A percentile compares a stretch with the other conserved stretches of the same genome.
phyloP scores from a whole-genome alignment of 2,329 filamentous ascomycete genomes.

The Fusarium praegraminearum region DNA sequence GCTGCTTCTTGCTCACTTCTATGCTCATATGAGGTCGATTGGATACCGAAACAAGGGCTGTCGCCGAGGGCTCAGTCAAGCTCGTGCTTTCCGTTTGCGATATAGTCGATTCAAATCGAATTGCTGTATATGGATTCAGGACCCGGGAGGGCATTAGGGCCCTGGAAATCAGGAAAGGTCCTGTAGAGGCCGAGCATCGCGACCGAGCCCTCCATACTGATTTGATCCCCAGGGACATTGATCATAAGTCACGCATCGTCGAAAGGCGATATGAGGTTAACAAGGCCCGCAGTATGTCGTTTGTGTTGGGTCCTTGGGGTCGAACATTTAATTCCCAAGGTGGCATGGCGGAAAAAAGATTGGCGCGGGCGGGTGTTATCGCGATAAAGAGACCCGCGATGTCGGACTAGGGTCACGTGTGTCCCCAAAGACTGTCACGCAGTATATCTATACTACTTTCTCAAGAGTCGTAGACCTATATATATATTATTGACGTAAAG shows the following conservation, averaged over 20 bases:
- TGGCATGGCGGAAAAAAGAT: slow-evolving; percentile 37
- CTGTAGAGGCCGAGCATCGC: slow-evolving; percentile 49
- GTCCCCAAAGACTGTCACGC: not conserved
- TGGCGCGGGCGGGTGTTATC: slow-evolving; percentile 37
- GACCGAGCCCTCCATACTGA: slow-evolving; percentile 58
- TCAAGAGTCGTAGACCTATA: not conserved
- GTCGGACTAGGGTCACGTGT: slow-evolving; percentile 34
- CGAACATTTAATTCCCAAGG: slow-evolving; percentile 7
- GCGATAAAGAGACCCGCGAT: slow-evolving; percentile 31
- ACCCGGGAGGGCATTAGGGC: slow-evolving; percentile 35
- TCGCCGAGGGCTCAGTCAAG: slow-evolving; percentile 4
- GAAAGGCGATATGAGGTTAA: slow-evolving; percentile 11
- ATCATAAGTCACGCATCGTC: slow-evolving; percentile 57
- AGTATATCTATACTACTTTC: not conserved
- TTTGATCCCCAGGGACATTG: slow-evolving; percentile 61
- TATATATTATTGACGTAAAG: slow-evolving; percentile 1
- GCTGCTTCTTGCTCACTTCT: slow-evolving; percentile 5
- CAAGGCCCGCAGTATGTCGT: slow-evolving; percentile 22
- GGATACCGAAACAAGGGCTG: slow-evolving; percentile 2
- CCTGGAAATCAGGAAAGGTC: slow-evolving; percentile 40
- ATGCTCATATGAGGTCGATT: slow-evolving; percentile 1
- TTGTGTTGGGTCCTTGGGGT: slow-evolving; percentile 22
- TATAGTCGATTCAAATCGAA: slow-evolving; percentile 41
- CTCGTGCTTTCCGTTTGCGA: slow-evolving; percentile 6
- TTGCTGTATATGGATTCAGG: slow-evolving; percentile 22